Evolutionary conservation across 192 early-diverging fungal genomes (phyloP), one percentile per base, ranked within the genome.

Genomic region (Mortierella hygrophila): DNA sequence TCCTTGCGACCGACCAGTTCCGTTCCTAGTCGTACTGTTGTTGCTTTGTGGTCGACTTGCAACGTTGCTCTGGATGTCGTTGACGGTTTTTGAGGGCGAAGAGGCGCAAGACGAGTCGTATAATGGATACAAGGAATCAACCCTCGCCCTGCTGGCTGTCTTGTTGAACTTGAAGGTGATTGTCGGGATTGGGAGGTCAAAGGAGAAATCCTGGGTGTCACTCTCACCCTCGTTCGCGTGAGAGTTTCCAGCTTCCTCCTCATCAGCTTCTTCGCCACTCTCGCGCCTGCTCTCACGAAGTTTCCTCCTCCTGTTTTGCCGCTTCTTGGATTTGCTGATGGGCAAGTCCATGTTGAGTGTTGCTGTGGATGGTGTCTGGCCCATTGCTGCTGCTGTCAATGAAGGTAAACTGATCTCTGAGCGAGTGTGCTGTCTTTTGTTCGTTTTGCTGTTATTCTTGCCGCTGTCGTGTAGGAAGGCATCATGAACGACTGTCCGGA

Each of bases 91-190:
- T 23, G 82, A 32, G 44, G 82, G 72, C n/a, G 82, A 76, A 11
- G 82, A 85, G 16, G 74, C 77, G n/a, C 54, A 72, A 7, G 82
- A 71, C 0, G 82, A 82, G 35, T 76, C 74, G 32, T 81, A 75
- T 18, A 72, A 74, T 35, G 79, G 70, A 42, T 83, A 78, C 1
- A 72, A 83, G 7, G 72, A 74, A 40, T 74, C 82, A 29, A 26
- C 52, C 60, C 76, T 75, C 15, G 26, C 26, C 21, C 70, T 49
- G 7, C 52, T 44, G 13, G 32, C 29, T 20, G 54, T 46, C 8
- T 44, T 49, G 72, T 44, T 35, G 29, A 49, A 29, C 41, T 35
- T 76, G 75, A 42, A 42, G 54, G 55, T 54, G 13, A 70, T 70
- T 5, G 65, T 55, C 10, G 68, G 44, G 18, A 38, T 78, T 21